Percentiles rank a stretch among this genome's conserved stretches.
Conservation (phyloP, 805 yeast genomes). For the Pichia scutulata region DNA sequence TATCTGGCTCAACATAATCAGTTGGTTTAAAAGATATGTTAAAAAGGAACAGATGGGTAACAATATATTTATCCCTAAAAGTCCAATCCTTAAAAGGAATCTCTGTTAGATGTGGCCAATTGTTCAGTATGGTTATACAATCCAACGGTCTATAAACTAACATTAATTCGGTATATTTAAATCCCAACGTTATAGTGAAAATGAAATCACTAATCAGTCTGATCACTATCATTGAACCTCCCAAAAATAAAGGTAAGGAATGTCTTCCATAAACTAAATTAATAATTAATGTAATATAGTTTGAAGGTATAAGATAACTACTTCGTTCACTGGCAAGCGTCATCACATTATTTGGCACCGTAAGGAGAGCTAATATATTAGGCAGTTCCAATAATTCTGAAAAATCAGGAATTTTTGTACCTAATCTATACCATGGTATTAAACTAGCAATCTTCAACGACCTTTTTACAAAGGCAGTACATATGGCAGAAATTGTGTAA, state of each 20-base stretch:
- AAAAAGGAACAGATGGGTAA: not conserved
- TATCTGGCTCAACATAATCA: not conserved
- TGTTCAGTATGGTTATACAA: not conserved
- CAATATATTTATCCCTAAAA: not conserved
- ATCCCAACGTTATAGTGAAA: not conserved
- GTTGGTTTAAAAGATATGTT: not conserved
- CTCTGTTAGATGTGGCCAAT: not conserved
- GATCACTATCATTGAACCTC: not conserved
- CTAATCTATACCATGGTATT: constrained; percentile 2
- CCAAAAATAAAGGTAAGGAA: not conserved
- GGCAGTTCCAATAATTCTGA: not conserved
- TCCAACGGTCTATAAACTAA: not conserved
- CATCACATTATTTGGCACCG: not conserved
- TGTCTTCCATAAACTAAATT: not conserved
- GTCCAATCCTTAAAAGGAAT: not conserved
- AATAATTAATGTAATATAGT: not conserved
- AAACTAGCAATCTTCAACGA: not conserved
- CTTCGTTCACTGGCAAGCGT: not conserved
- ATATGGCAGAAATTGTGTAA: too few species aligned
- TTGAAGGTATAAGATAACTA: not conserved
- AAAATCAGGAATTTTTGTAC: not conserved
- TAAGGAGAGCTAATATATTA: not conserved
- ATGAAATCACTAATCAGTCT: not conserved
- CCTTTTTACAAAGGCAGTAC: not conserved
- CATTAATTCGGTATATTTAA: not conserved